phyloP scores from a whole-genome alignment of 2,329 filamentous ascomycete species.

The Arachnomyces sp. region DNA sequence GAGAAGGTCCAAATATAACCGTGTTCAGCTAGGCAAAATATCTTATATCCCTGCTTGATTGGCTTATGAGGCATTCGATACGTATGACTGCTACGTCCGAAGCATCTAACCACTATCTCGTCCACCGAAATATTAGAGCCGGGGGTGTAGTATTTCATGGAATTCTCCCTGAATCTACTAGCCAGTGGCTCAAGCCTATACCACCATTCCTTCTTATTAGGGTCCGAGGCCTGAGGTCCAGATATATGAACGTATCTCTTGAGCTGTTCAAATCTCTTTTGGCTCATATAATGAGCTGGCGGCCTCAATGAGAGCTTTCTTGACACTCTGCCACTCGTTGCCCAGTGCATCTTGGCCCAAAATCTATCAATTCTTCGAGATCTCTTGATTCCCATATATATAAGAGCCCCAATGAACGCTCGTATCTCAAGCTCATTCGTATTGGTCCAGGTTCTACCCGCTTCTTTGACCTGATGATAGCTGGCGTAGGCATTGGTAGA shows the following conservation, averaged over 20 bases:
- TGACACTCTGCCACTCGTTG: too few relatives aligned
- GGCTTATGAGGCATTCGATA: slow-evolving; percentile 1
- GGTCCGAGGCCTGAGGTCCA: background rate
- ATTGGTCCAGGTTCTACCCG: background rate
- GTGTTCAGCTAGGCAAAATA: background rate
- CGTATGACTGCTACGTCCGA: background rate
- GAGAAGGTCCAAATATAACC: slow-evolving; percentile 1
- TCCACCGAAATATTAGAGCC: background rate
- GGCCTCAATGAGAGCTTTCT: background rate
- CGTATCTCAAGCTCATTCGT: background rate
- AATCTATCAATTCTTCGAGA: background rate
- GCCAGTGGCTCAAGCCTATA: slow-evolving; percentile 2
- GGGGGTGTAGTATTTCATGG: slow-evolving; percentile 1
- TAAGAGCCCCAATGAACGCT: background rate
- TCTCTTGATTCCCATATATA: slow-evolving; percentile 1
- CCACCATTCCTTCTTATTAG: background rate
- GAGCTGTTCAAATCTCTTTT: slow-evolving; percentile 1
- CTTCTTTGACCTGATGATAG: too few relatives aligned
- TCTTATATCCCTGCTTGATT: background rate
- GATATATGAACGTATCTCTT: slow-evolving; percentile 1
- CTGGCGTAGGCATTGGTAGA: slow-evolving; percentile 1
- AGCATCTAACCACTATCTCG: slow-evolving; percentile 1
- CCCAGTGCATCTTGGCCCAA: too few relatives aligned
- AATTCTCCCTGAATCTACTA: background rate
- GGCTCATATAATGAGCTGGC: background rate